Conservation (phyloP, 2,329 filamentous ascomycete genomes). For the Apiospora rasikravindrae region DNA sequence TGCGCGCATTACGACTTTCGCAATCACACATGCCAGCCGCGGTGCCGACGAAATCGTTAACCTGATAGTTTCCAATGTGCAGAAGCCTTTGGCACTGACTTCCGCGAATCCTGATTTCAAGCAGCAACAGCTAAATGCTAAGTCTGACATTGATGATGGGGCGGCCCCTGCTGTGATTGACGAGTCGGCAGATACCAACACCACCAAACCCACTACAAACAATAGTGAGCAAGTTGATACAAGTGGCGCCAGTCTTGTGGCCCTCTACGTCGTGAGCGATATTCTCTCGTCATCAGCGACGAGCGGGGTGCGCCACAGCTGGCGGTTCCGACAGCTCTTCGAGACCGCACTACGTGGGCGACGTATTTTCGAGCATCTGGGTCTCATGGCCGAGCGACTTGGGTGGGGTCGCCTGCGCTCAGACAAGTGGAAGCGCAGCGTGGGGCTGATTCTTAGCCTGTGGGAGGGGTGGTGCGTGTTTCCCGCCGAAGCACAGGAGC, state of each 20-base stretch:
- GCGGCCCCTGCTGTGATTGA: conserved; percentile 34
- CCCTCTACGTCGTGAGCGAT: conserved; percentile 78
- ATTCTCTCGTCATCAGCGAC: conserved; percentile 79
- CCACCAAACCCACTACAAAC: conserved; percentile 1
- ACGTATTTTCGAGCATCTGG: conserved; percentile 75
- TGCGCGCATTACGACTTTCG: conserved; percentile 84
- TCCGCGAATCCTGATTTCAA: conserved; percentile 67
- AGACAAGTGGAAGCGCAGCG: conserved; percentile 83
- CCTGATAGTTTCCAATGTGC: conserved; percentile 82
- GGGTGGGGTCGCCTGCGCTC: conserved; percentile 82
- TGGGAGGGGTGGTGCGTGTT: conserved; percentile 80
- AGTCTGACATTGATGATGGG: conserved; percentile 38
- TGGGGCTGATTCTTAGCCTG: conserved; percentile 69
- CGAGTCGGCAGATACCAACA: conserved; percentile 46
- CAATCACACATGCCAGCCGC: conserved; percentile 82
- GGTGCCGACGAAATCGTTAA: conserved; percentile 93
- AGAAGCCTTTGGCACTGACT: conserved; percentile 75
- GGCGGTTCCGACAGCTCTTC: conserved; percentile 84
- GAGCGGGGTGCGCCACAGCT: conserved; percentile 80
- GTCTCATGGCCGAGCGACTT: conserved; percentile 72
- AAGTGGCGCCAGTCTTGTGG: conserved; percentile 77
- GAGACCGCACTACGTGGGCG: conserved; percentile 72
- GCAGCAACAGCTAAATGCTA: conserved; percentile 44
- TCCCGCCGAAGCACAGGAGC: conserved; percentile 72
- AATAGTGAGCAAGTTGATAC: conserved; percentile 57